Conservation (phyloP, 2,329 filamentous ascomycete species). For the Talaromyces sp. region DNA sequence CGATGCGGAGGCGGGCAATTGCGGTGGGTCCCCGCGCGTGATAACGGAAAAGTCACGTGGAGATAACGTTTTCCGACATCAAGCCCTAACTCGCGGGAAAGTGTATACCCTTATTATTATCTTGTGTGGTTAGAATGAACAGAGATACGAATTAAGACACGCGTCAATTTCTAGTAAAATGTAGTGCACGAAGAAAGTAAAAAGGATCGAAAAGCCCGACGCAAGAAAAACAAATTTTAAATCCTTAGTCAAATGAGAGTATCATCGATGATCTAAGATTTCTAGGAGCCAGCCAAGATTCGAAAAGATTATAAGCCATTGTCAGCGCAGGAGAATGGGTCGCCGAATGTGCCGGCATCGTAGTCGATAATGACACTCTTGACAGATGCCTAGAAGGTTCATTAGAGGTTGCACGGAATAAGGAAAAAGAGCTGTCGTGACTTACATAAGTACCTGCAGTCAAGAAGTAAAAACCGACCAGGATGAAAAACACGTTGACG, state of each 20-base stretch:
- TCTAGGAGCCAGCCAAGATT: neutral
- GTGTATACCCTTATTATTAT: too few relatives aligned
- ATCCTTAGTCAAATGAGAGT: neutral
- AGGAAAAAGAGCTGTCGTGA: slow-evolving; percentile 34
- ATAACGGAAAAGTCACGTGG: slow-evolving; percentile 35
- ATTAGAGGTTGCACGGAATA: neutral
- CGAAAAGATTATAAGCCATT: slow-evolving; percentile 27
- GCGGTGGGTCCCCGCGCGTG: neutral
- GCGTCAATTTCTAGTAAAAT: neutral
- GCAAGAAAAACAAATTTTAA: neutral
- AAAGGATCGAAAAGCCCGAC: neutral
- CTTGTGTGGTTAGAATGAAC: too few relatives aligned
- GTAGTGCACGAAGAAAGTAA: slow-evolving; percentile 4
- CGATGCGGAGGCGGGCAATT: slow-evolving; percentile 14
- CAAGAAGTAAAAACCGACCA: slow-evolving; percentile 74
- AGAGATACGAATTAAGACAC: too few relatives aligned
- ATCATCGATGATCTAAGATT: neutral
- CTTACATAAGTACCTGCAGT: slow-evolving; percentile 70
- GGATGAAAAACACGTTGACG: slow-evolving; percentile 67
- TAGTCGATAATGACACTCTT: slow-evolving; percentile 61
- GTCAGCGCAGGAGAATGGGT: slow-evolving; percentile 66
- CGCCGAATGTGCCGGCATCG: slow-evolving; percentile 55
- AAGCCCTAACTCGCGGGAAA: slow-evolving; percentile 6
- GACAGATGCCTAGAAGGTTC: slow-evolving; percentile 31
- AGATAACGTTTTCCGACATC: slow-evolving; percentile 20